Base-by-base conservation (phyloP, 2,329 filamentous ascomycete genomes). In the Canariomyces notabilis region DNA sequence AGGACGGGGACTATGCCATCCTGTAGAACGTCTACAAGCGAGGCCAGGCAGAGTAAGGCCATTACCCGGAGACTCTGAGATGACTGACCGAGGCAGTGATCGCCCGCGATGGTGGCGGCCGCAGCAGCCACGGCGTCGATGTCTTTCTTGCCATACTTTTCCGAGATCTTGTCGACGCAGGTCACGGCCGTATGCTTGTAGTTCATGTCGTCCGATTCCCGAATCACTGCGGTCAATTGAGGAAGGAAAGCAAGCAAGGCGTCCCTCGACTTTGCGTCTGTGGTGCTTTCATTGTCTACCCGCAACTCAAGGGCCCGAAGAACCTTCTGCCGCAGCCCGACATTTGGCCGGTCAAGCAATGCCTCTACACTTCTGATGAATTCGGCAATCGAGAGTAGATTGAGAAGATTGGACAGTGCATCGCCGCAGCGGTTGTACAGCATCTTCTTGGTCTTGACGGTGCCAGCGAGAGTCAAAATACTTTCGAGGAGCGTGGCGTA, bases 131-230 rank as follows among this genome's bases (percentile, higher is more conserved):
- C 85, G 36, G 82, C 83, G 55, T 85, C 80, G 1, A 85, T 75
- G 59, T 95, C 87, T 64, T 90, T 94, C 72, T 93, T 94, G 56
- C 93, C 94, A 63, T 95, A 97, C 64, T 91, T 91, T 67, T 96
- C 90, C 2, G 87, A 80, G 52, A 98, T 94, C 65, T 88, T 87
- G 67, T 96, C 90, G 36, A 97, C 84, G 58, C 91, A 97, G 29
- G 83, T 82, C 51, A 98, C 83, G 1, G 90, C 87, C 9, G 87
- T 89, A 58, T 89, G 84, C 67, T 91, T 89, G 64, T 93, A 84
- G 21, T 81, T 75, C 43, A 85, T 77, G 55, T 93, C 83, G 23
- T 77, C 71, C 6, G 86, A 85, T 40, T 85, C 78, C 45, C 83
- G 74, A 49, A 98, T 80, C 37, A 94, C 86, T 16, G 77, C 75